Evolutionary conservation across 2,329 filamentous ascomycete species (phyloP), one percentile per base, ranked within the genome.

Genomic region (Alternaria conjuncta): DNA sequence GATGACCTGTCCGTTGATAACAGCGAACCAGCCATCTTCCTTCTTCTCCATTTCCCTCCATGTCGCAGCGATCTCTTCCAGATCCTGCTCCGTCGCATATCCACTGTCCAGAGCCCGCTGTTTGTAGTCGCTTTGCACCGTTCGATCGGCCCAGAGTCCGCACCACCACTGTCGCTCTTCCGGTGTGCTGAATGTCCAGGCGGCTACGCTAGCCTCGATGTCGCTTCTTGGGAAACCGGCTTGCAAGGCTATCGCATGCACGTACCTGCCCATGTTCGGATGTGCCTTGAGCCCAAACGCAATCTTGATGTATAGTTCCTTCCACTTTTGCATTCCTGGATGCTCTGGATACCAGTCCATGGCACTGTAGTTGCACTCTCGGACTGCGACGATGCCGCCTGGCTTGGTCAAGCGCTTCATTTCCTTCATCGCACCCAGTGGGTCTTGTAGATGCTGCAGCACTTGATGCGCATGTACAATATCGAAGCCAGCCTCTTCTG

Each of bases 401-500:
- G 77, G 75, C 69, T 86, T 87, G 21, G 81, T 77, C 2, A 89
- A 85, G 0, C 85, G 82, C 12, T 82, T 80, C 85, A 89, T 86
- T 69, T 87, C 85, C 21, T 78, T 75, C 61, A 89, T 73, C 4
- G 85, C 84, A 2, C 75, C 71, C 0, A 86, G 75, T 0, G 87
- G 87, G 63, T 86, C 80, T 21, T 78, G 75, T 5, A 89, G 77
- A 74, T 90, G 88, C 66, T 85, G 82, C 10, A 90, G 79, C 4
- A 89, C 84, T 71, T 89, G 87, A 69, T 88, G 86, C 23, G 83
- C 84, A 68, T 86, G 85, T 7, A 89, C 86, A n/a, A 90, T 74
- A 67, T 90, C 88, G 65, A 89, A 90, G 3, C 79, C 73, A 26
- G 65, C 74, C 54, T 75, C 71, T 20, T 71, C 60, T 7, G 75